phyloP scores from a whole-genome alignment of 257 asterid genomes.

The Solanum dulcamara region DNA sequence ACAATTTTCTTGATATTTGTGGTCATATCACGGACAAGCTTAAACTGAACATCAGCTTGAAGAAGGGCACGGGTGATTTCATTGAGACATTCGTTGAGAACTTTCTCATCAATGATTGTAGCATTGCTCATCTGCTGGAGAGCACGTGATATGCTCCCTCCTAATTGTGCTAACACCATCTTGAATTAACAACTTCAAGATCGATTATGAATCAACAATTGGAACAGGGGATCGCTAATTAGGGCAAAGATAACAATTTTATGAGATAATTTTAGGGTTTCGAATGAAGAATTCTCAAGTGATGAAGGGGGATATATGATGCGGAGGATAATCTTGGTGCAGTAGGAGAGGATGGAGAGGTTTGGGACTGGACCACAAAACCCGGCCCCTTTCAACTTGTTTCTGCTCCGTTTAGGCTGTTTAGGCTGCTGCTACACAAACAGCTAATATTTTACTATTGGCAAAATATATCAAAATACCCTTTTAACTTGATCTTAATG shows the following conservation, averaged over 20 bases:
- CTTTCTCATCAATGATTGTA: constrained; percentile 81
- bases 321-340: not conserved
- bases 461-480: too few species aligned
- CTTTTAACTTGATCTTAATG: too few species aligned
- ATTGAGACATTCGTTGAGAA: constrained; percentile 67
- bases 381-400: not conserved
- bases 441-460: too few species aligned
- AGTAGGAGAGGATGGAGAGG: not conserved
- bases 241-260: not conserved
- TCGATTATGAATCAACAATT: not conserved
- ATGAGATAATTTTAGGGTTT: not conserved
- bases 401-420: not conserved
- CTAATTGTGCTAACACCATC: constrained; percentile 86
- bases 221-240: not conserved
- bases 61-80: constrained; percentile 85
- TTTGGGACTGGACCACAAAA: not conserved
- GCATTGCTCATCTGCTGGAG: constrained; percentile 97
- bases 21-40: constrained; percentile 74
- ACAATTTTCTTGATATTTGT: constrained; percentile 71
- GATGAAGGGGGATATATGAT: not conserved
- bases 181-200: not conserved
- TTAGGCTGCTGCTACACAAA: not conserved
- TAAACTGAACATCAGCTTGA: constrained; percentile 76
- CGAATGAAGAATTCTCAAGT: not conserved
- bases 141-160: constrained; percentile 81